phyloP scores from a whole-genome alignment of 2,329 filamentous ascomycete genomes.

The Scedosporium boydii region DNA sequence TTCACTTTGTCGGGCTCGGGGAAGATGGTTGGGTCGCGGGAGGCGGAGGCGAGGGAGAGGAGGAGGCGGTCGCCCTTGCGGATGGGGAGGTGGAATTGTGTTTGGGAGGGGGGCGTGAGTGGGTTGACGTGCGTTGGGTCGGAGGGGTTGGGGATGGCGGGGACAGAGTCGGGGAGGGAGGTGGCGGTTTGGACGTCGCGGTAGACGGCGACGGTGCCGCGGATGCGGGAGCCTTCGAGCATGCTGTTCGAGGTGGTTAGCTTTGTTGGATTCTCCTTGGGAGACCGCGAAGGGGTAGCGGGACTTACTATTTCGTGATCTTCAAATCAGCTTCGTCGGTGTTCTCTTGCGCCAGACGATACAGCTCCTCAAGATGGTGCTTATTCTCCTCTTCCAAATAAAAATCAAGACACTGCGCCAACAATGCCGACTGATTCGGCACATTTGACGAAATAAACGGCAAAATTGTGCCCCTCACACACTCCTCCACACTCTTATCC shows the following conservation, averaged over 20 bases:
- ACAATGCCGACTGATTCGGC: constrained; percentile 48
- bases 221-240: constrained; percentile 44
- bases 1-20: constrained; percentile 39
- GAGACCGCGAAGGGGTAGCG: too few species aligned
- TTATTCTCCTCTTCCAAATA: constrained; percentile 42
- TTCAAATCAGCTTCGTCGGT: constrained; percentile 40
- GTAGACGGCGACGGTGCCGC: constrained; percentile 40
- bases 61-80: constrained; percentile 37
- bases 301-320: constrained; percentile 22
- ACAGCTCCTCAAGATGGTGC: constrained; percentile 40
- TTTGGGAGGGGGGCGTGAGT: constrained; percentile 9
- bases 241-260: constrained; percentile 25
- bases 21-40: constrained; percentile 36
- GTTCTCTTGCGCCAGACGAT: constrained; percentile 37
- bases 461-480: constrained; percentile 46
- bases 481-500: constrained; percentile 41
- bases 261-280: too few species aligned
- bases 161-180: constrained; percentile 16
- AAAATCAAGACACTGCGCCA: constrained; percentile 50
- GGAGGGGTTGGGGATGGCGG: constrained; percentile 11
- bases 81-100: constrained; percentile 14
- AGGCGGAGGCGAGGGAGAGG: constrained; percentile 38
- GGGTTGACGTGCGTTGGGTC: constrained; percentile 11
- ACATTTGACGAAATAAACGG: constrained; percentile 46
- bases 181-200: constrained; percentile 29